Conservation (phyloP, 2,329 filamentous ascomycete genomes). For the Aspergillus phoenicis region DNA sequence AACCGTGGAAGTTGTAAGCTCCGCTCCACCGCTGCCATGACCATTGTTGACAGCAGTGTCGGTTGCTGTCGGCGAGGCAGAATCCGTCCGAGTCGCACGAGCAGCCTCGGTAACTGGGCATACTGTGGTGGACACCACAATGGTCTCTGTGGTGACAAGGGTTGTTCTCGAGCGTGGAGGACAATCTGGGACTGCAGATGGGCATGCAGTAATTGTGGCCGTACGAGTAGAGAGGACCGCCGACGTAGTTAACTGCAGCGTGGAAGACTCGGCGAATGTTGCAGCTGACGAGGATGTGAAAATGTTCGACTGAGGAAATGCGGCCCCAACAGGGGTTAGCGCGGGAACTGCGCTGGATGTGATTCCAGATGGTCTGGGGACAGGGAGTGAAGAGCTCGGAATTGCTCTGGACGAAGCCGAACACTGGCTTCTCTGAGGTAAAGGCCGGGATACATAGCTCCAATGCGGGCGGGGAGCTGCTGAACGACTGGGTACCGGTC, state of each 20-base stretch:
- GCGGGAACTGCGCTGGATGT: background rate
- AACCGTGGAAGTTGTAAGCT: conserved; percentile 25
- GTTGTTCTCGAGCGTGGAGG: background rate
- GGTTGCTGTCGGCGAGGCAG: background rate
- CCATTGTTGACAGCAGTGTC: background rate
- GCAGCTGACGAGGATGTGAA: background rate
- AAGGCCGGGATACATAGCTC: background rate
- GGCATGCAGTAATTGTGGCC: conserved; percentile 2
- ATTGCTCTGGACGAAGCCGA: background rate
- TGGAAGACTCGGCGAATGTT: background rate
- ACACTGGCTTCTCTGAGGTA: background rate
- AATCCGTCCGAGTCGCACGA: background rate
- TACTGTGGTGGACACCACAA: conserved; percentile 2
- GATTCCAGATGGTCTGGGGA: background rate
- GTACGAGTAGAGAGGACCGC: background rate
- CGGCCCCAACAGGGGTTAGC: too few species aligned
- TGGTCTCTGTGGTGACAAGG: background rate
- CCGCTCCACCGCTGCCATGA: background rate
- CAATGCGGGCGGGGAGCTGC: background rate
- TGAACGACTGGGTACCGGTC: background rate
- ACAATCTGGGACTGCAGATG: background rate
- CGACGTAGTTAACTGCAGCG: background rate
- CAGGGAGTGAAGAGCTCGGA: background rate
- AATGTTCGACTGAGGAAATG: background rate
- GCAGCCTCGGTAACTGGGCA: background rate